phyloP scores from a whole-genome alignment of 1,284 basidiomycete genomes.

The Cutaneotrichosporon dermatis region DNA sequence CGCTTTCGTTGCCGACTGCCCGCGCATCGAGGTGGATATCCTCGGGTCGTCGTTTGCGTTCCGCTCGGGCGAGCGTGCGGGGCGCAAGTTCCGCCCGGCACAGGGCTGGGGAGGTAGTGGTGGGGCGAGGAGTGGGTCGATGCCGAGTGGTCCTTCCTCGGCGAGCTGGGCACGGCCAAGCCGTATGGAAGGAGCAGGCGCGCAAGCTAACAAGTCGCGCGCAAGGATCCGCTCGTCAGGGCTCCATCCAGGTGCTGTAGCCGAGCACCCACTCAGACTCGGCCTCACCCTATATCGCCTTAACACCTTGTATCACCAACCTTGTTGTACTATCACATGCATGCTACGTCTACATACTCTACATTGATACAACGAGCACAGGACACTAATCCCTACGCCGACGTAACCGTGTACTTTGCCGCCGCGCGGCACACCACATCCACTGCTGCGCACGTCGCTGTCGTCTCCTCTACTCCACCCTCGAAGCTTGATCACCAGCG shows the following conservation, averaged over 20 bases:
- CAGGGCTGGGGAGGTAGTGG: conserved; percentile 41
- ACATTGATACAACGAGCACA: not conserved
- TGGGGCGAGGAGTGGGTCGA: conserved; percentile 46
- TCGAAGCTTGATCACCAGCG: conserved; percentile 52
- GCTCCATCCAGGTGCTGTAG: conserved; percentile 25
- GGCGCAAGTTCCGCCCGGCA: conserved; percentile 48
- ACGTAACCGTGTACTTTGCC: conserved; percentile 1
- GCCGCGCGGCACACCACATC: conserved; percentile 27
- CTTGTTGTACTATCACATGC: not conserved
- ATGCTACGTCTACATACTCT: not conserved
- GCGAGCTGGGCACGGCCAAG: conserved; percentile 5
- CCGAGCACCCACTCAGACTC: not conserved
- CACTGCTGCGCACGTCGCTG: conserved; percentile 28
- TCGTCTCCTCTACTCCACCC: conserved; percentile 12
- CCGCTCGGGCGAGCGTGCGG: conserved; percentile 48
- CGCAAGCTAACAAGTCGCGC: conserved; percentile 35
- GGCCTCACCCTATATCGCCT: not conserved
- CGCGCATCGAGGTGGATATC: conserved; percentile 46
- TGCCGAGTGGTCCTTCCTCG: conserved; percentile 27
- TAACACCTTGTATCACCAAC: not conserved
- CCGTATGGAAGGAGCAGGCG: not conserved
- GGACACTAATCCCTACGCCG: not conserved
- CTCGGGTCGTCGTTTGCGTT: conserved; percentile 49
- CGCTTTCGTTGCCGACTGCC: conserved; percentile 19
- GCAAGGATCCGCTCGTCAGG: conserved; percentile 44